A percentile compares a stretch with the other conserved stretches of the same genome.
These are phyloP conservation scores for Hortiboletus campestris DNA, from an alignment of 768 basidiomycete species.

Conservation along the genomic window DNA sequence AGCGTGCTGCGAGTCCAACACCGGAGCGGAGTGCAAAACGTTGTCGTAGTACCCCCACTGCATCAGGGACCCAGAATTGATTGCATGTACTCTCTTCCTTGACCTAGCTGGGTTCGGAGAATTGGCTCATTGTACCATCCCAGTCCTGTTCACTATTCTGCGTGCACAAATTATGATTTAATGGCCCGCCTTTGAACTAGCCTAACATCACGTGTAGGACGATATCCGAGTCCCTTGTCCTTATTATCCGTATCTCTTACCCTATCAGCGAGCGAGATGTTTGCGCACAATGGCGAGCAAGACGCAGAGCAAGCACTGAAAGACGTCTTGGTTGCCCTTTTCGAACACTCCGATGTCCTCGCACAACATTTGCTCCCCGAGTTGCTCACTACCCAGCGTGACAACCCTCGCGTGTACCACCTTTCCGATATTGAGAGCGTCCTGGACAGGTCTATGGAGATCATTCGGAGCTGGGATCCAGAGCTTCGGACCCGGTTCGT, in stretches of 20 bases:
- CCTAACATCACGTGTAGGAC: too few relatives aligned
- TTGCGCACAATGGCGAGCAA: neutral
- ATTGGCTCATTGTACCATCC: too few relatives aligned
- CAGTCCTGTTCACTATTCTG: too few relatives aligned
- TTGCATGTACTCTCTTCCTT: too few relatives aligned
- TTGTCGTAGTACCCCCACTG: neutral
- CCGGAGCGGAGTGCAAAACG: neutral
- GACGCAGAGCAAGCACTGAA: constrained; percentile 26
- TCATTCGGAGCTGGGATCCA: constrained; percentile 53
- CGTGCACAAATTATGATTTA: too few relatives aligned
- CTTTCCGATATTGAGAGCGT: constrained; percentile 49
- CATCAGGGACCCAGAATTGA: neutral
- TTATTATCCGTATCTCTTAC: too few relatives aligned
- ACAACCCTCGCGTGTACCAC: constrained; percentile 16
- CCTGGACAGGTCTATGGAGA: constrained; percentile 50
- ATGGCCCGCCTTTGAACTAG: too few relatives aligned
- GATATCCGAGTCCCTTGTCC: too few relatives aligned
- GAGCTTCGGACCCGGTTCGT: constrained; percentile 62
- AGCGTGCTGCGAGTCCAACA: neutral
- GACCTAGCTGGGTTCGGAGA: too few relatives aligned
- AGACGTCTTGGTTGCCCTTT: constrained; percentile 43
- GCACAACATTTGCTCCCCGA: constrained; percentile 51
- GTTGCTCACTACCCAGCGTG: constrained; percentile 35
- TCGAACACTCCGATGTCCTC: constrained; percentile 69
- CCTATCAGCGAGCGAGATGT: neutral